phyloP scores from a whole-genome alignment of 2,329 filamentous ascomycete species.

The Neopestalotiopsis sp. region DNA sequence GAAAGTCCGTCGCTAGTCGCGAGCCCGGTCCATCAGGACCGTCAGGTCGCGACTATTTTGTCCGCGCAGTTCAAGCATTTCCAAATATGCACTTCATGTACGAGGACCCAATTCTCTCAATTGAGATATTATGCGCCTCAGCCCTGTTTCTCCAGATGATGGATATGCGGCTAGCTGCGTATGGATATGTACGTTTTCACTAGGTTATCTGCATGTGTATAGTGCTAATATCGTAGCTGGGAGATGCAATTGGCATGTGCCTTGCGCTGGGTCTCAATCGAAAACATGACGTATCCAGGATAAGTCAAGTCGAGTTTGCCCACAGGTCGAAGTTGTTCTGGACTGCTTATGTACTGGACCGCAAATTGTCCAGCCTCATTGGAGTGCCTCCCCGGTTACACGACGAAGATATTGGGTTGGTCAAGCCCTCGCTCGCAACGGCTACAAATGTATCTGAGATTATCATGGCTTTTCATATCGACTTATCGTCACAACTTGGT shows the following conservation, averaged over 20 bases:
- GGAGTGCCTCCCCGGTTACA: neutral
- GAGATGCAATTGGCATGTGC: slow-evolving; percentile 8
- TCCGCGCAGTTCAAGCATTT: neutral
- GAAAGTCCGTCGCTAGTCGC: neutral
- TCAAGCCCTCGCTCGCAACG: neutral
- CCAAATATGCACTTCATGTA: neutral
- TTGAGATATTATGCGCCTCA: neutral
- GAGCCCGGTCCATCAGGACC: slow-evolving; percentile 2
- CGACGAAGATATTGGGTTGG: neutral
- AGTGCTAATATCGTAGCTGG: neutral
- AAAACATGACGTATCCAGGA: slow-evolving; percentile 1
- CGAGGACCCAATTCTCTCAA: slow-evolving; percentile 1
- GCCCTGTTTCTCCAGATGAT: slow-evolving; percentile 4
- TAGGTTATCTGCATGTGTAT: neutral
- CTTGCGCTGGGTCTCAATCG: neutral
- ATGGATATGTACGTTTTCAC: neutral
- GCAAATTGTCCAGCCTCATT: slow-evolving; percentile 5
- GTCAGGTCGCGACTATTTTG: neutral
- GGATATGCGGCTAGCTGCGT: slow-evolving; percentile 4
- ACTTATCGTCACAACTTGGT: neutral
- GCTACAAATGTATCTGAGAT: neutral
- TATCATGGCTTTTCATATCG: slow-evolving; percentile 6
- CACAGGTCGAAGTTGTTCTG: slow-evolving; percentile 5
- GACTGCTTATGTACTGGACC: neutral
- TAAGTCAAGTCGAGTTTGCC: neutral